Evolutionary conservation across 1,284 basidiomycete species (phyloP).

Genomic region (Somion occarium): DNA sequence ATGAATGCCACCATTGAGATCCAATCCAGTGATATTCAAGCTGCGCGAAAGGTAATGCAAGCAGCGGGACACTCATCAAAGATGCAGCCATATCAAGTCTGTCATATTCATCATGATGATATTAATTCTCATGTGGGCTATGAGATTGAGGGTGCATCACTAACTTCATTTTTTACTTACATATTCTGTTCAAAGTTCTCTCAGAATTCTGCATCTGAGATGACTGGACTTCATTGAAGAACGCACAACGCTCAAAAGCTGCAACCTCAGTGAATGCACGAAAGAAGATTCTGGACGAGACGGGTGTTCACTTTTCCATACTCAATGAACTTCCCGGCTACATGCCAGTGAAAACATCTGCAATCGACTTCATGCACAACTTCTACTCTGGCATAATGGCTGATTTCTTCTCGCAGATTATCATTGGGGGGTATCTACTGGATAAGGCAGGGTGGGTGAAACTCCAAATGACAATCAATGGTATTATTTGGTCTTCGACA

Average conservation of each 20-base stretch:
- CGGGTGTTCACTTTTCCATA: not conserved
- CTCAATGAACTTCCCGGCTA: not conserved
- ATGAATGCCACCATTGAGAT: not conserved
- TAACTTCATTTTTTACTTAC: not conserved
- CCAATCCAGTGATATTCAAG: not conserved
- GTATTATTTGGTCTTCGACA: not conserved
- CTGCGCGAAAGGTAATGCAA: not conserved
- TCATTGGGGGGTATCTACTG: not conserved
- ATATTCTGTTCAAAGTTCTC: not conserved
- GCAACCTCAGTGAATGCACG: not conserved
- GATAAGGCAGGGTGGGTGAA: not conserved
- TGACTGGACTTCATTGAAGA: not conserved
- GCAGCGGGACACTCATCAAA: not conserved
- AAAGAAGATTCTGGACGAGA: not conserved
- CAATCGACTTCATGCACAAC: not conserved
- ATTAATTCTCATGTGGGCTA: not conserved
- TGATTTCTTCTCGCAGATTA: not conserved
- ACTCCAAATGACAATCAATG: not conserved
- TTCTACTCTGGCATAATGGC: not conserved
- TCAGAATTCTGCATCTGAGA: not conserved
- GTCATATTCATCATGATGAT: not conserved
- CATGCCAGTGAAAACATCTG: not conserved
- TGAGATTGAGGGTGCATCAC: not conserved
- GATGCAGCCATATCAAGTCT: not conserved
- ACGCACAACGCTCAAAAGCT: not conserved